These are phyloP conservation scores for Globisporangium rhizosaccharum DNA, from an alignment of 352 stramenopile species.

Conservation along the genomic window DNA sequence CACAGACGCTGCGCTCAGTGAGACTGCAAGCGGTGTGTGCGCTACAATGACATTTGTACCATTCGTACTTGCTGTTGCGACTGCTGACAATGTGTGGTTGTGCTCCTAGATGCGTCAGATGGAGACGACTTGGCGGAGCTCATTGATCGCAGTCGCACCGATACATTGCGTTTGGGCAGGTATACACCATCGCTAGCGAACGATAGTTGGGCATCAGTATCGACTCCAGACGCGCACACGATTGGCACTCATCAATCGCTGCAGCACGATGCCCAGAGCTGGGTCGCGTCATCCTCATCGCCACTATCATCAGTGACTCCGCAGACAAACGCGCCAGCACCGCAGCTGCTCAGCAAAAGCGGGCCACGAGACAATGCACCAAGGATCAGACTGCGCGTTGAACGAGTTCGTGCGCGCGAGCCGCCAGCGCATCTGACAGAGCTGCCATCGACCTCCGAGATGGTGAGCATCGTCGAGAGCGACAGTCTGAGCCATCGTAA, in stretches of 20 bases:
- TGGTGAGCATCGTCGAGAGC: slow-evolving; percentile 21
- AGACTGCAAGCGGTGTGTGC: slow-evolving; percentile 12
- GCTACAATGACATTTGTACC: not conserved
- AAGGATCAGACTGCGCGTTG: slow-evolving; percentile 6
- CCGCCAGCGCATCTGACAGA: slow-evolving; percentile 8
- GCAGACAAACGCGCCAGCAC: not conserved
- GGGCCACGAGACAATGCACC: not conserved
- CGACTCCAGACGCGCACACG: not conserved
- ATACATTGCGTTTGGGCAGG: not conserved
- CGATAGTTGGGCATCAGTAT: not conserved
- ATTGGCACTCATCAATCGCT: not conserved
- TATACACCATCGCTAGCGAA: not conserved
- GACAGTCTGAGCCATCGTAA: not conserved
- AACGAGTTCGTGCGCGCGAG: slow-evolving; percentile 1
- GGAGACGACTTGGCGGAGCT: slow-evolving; percentile 21
- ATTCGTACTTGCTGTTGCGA: not conserved
- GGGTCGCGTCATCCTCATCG: not conserved
- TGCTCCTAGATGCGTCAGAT: slow-evolving; percentile 19
- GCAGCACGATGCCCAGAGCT: not conserved
- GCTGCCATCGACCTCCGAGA: slow-evolving; percentile 38
- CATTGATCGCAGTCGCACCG: slow-evolving; percentile 10
- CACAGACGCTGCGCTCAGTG: slow-evolving; percentile 9
- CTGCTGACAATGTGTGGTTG: not conserved
- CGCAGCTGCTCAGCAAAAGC: not conserved
- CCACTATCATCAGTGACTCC: not conserved